Conservation (phyloP, 2,329 filamentous ascomycete genomes). For the Ceratocystis papillata region DNA sequence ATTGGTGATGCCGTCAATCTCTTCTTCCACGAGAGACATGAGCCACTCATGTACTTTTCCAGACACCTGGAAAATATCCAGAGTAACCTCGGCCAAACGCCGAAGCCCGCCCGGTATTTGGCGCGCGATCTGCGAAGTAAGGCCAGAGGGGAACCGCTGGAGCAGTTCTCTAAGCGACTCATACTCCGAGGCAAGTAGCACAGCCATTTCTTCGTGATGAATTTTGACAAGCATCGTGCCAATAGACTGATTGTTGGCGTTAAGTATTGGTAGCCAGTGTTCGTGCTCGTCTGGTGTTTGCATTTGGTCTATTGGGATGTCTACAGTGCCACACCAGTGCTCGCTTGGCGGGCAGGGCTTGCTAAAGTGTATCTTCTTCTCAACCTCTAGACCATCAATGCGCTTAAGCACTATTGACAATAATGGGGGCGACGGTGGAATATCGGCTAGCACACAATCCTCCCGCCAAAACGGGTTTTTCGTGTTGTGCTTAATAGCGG, state of each 20-base stretch:
- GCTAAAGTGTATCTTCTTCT: conserved; percentile 22
- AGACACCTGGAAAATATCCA: conserved; percentile 94
- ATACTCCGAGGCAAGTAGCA: conserved; percentile 79
- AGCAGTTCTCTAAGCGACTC: conserved; percentile 69
- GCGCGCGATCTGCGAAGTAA: conserved; percentile 76
- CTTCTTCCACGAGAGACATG: conserved; percentile 84
- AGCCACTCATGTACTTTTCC: conserved; percentile 80
- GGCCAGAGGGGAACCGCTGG: conserved; percentile 69
- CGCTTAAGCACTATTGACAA: conserved; percentile 64
- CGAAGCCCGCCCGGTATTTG: conserved; percentile 67
- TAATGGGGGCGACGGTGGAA: conserved; percentile 57
- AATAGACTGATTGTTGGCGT: conserved; percentile 62
- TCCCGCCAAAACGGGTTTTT: conserved; percentile 74
- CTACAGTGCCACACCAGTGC: conserved; percentile 58
- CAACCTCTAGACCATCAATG: conserved; percentile 38
- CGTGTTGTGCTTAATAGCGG: conserved; percentile 58
- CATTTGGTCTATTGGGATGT: conserved; percentile 68
- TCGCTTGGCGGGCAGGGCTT: conserved; percentile 35
- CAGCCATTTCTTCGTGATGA: conserved; percentile 77
- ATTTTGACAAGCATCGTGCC: conserved; percentile 79
- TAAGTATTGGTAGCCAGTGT: conserved; percentile 75
- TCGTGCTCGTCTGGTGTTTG: conserved; percentile 69
- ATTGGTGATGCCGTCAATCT: conserved; percentile 85
- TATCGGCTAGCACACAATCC: conserved; percentile 64
- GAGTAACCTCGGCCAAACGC: conserved; percentile 68